Base-by-base conservation (phyloP, 2,329 filamentous ascomycete genomes). In the Orbilia ellipsospora region DNA sequence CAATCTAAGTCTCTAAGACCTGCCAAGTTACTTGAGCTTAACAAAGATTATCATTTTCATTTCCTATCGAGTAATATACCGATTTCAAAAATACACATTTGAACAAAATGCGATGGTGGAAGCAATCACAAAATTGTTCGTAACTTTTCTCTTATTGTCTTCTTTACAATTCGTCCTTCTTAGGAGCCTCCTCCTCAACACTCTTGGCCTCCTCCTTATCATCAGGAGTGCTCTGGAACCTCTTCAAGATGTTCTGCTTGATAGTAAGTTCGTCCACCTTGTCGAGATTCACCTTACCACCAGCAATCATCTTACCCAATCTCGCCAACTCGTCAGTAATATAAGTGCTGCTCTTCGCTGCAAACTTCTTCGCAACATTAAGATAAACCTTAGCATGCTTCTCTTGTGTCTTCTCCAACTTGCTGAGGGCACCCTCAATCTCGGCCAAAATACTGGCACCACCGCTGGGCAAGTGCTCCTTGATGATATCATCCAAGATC, bases 311-410 rank as follows among this genome's bases (percentile, higher is more conserved):
- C 54, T 72, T 72, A 2, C 40, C 55, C 61, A 77, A 67, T 36
- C 73, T 70, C 40, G 42, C 66, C 93, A 95, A 97, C 28, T 88
- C 86, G 79, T 91, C 90, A 83, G 98, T 94, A 3, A 90, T 86
- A 81, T 99, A 98, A 0, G 93, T 93, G 50, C 97, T 83, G 10
- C 31, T 36, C 81, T 85, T 85, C 79, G 87, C 86, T 77, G 86
- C 84, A 69, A 85, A 84, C 82, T 88, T 86, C 78, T 88, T 84
- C 76, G 89, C 83, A 82, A 97, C 98, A 83, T 88, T 90, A 82
- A 95, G 86, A 83, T 99, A 98, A 88, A 99, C 99, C 84, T 94
- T 88, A 55, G 92, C 92, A 81, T 94, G 96, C 85, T 92, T 92
- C 31, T 36, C 31, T 10, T 36, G 31, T 36, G 31, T 10, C 83